phyloP scores from a whole-genome alignment of 805 yeast species.

The Komagataella populi region DNA sequence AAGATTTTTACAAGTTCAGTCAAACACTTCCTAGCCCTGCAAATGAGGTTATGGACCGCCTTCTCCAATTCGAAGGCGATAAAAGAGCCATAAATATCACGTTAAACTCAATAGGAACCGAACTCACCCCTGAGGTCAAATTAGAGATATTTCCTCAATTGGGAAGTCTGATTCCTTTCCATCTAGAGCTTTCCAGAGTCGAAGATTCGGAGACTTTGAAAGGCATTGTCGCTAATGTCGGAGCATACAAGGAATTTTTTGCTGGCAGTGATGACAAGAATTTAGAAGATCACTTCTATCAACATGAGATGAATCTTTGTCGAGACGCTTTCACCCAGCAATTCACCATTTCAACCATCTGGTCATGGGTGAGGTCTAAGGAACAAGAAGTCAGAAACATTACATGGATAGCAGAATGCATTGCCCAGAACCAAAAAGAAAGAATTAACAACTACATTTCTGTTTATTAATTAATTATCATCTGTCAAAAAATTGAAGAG shows the following conservation, averaged over 20 bases:
- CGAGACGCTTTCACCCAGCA: slow-evolving; percentile 93
- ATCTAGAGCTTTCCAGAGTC: slow-evolving; percentile 51
- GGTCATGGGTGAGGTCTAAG: slow-evolving; percentile 94
- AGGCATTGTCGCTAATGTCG: slow-evolving; percentile 43
- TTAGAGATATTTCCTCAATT: slow-evolving; percentile 61
- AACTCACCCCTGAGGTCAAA: slow-evolving; percentile 62
- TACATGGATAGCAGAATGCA: slow-evolving; percentile 99
- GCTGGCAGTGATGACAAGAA: slow-evolving; percentile 38
- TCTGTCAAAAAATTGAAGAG: not conserved
- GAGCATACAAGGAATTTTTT: slow-evolving; percentile 51
- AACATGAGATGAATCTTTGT: slow-evolving; percentile 83
- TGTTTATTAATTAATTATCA: slow-evolving; percentile 38
- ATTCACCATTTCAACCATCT: slow-evolving; percentile 76
- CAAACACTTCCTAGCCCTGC: slow-evolving; percentile 59
- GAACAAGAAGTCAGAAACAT: slow-evolving; percentile 96
- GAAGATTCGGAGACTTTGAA: slow-evolving; percentile 84
- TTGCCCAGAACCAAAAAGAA: slow-evolving; percentile 95
- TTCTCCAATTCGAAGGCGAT: slow-evolving; percentile 88
- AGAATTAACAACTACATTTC: slow-evolving; percentile 84
- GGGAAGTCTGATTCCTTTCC: slow-evolving; percentile 72
- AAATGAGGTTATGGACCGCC: slow-evolving; percentile 60
- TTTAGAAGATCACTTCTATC: slow-evolving; percentile 90
- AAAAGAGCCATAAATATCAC: slow-evolving; percentile 87
- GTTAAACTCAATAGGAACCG: slow-evolving; percentile 78
- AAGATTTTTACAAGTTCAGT: slow-evolving; percentile 62